Conservation (phyloP, 768 basidiomycete genomes). For the Kwoniella pini region DNA sequence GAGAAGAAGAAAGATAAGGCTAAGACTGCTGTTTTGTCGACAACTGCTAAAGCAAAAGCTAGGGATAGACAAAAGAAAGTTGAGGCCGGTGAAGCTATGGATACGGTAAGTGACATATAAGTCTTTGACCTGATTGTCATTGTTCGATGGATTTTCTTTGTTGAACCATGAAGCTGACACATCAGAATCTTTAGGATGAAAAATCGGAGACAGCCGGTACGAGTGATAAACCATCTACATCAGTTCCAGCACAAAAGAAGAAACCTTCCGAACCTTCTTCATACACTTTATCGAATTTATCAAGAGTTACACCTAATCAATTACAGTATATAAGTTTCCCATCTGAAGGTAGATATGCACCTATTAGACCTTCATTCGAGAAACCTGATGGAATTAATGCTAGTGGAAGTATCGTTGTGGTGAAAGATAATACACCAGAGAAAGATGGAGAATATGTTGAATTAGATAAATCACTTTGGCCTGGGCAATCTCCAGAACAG, state of each 20-base stretch:
- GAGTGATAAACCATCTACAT: constrained; percentile 6
- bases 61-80: constrained; percentile 86
- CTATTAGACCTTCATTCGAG: constrained; percentile 69
- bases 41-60: constrained; percentile 95
- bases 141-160: no score
- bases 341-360: constrained; percentile 70
- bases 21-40: constrained; percentile 91
- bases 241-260: constrained; percentile 58
- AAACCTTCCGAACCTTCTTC: constrained; percentile 70
- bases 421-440: constrained; percentile 68
- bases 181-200: constrained; percentile 59
- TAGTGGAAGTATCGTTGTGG: constrained; percentile 70
- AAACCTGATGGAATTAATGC: constrained; percentile 70
- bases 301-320: constrained; percentile 88
- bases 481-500: no score
- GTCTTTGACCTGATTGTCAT: no score
- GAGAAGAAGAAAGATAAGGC: constrained; percentile 91
- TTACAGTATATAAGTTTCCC: constrained; percentile 82
- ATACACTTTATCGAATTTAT: constrained; percentile 80
- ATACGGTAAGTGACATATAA: constrained; percentile 75
- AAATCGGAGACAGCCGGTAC: constrained; percentile 62
- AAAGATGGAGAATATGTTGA: constrained; percentile 75
- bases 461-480: constrained; percentile 53
- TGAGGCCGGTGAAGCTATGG: constrained; percentile 74
- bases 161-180: not conserved